phyloP scores from a whole-genome alignment of 2,329 filamentous ascomycete species.

The Triangularia setosa region DNA sequence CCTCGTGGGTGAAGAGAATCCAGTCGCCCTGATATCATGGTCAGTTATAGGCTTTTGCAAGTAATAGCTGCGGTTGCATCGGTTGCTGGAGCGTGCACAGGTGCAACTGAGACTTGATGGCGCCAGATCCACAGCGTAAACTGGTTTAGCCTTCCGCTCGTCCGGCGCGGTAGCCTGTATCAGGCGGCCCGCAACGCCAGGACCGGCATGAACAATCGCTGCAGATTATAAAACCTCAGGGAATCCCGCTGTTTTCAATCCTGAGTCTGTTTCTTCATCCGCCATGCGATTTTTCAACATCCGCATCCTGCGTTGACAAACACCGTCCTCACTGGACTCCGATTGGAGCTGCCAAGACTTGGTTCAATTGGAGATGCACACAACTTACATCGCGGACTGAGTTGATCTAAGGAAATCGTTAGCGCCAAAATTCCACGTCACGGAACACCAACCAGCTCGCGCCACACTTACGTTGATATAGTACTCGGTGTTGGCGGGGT shows the following conservation, averaged over 20 bases:
- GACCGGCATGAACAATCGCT: constrained; percentile 8
- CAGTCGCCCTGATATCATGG: constrained; percentile 73
- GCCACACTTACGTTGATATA: constrained; percentile 72
- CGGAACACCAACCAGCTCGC: background rate
- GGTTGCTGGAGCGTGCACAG: background rate
- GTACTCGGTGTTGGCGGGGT: constrained; percentile 93
- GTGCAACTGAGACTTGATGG: constrained; percentile 6
- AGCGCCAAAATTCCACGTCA: constrained; percentile 10
- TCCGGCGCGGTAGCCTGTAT: constrained; percentile 26
- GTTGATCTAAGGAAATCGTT: constrained; percentile 62
- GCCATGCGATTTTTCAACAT: constrained; percentile 10
- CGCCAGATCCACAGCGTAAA: constrained; percentile 25
- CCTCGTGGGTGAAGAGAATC: constrained; percentile 99
- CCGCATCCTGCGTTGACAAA: constrained; percentile 5
- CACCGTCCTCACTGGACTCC: constrained; percentile 4
- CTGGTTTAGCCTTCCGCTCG: constrained; percentile 44
- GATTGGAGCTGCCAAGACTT: constrained; percentile 17
- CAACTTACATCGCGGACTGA: constrained; percentile 94
- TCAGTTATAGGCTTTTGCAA: constrained; percentile 10
- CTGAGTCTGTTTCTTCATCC: background rate
- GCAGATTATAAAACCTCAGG: constrained; percentile 18
- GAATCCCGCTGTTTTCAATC: constrained; percentile 6
- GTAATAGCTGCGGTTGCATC: background rate
- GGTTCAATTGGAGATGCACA: constrained; percentile 21
- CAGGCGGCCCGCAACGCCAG: constrained; percentile 11